Conservation (phyloP, 768 basidiomycete species). For the Boletus rex-veris region DNA sequence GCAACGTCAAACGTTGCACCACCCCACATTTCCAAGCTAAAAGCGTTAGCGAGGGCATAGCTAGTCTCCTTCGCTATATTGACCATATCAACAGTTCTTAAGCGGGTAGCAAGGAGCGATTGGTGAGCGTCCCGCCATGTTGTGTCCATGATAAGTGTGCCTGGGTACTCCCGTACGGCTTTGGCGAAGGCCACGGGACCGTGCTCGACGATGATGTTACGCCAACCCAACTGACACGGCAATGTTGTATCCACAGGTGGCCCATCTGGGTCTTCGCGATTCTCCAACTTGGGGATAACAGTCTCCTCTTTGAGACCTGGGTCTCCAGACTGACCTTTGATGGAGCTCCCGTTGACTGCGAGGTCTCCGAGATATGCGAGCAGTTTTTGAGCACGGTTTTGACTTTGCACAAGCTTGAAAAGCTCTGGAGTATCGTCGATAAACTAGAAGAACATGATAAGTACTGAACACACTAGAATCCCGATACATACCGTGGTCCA, state of each 20-base stretch:
- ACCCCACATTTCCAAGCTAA: slow-evolving; percentile 98
- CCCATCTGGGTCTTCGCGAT: slow-evolving; percentile 72
- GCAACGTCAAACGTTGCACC: slow-evolving; percentile 99
- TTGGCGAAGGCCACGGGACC: slow-evolving; percentile 98
- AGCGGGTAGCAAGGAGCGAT: slow-evolving; percentile 91
- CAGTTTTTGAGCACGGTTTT: slow-evolving; percentile 97
- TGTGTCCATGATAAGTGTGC: slow-evolving; percentile 95
- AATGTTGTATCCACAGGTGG: slow-evolving; percentile 71
- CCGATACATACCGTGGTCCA: slow-evolving; percentile 80
- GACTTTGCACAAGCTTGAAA: slow-evolving; percentile 96
- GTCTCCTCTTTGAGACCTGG: slow-evolving; percentile 92
- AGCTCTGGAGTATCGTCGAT: slow-evolving; percentile 99
- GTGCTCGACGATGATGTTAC: slow-evolving; percentile 96
- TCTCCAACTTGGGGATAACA: slow-evolving; percentile 73
- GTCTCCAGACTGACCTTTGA: slow-evolving; percentile 94
- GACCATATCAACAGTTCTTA: slow-evolving; percentile 94
- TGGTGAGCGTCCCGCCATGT: slow-evolving; percentile 99
- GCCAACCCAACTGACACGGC: slow-evolving; percentile 91
- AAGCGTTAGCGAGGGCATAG: slow-evolving; percentile 91
- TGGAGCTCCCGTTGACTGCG: slow-evolving; percentile 95
- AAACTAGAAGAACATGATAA: slow-evolving; percentile 53
- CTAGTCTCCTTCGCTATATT: slow-evolving; percentile 99
- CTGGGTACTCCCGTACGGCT: slow-evolving; percentile 94
- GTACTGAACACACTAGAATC: not conserved
- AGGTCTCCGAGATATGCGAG: slow-evolving; percentile 96